Evolutionary conservation across 768 basidiomycete genomes (phyloP).

Genomic region (Leccinum incarnatum): DNA sequence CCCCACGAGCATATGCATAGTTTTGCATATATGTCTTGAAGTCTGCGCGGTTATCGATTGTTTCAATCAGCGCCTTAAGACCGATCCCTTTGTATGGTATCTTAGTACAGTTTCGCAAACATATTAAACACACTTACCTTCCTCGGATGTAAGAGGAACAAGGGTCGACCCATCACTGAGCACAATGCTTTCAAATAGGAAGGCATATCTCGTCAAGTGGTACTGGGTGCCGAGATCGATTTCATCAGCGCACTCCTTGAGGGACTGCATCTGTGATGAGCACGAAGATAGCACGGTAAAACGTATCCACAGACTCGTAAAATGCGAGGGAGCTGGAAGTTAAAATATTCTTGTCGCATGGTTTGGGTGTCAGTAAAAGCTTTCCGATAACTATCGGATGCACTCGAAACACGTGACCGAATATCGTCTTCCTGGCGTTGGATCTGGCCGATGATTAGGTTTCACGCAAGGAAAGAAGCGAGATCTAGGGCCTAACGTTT

Average conservation of each 20-base stretch:
- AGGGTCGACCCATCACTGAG: slow-evolving; percentile 86
- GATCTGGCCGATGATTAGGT: slow-evolving; percentile 45
- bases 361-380: slow-evolving; percentile 81
- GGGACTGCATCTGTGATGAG: slow-evolving; percentile 46
- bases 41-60: slow-evolving; percentile 91
- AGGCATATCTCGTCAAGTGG: slow-evolving; percentile 92
- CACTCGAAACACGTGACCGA: slow-evolving; percentile 74
- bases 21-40: slow-evolving; percentile 98
- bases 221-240: slow-evolving; percentile 98
- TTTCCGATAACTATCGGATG: slow-evolving; percentile 88
- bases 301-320: slow-evolving; percentile 64
- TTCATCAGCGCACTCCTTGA: slow-evolving; percentile 96
- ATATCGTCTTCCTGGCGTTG: slow-evolving; percentile 95
- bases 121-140: slow-evolving; percentile 45
- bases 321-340: slow-evolving; percentile 92
- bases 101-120: slow-evolving; percentile 1
- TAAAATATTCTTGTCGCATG: slow-evolving; percentile 96
- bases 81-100: slow-evolving; percentile 49
- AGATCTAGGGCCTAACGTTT: slow-evolving; percentile 48
- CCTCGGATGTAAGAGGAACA: slow-evolving; percentile 66
- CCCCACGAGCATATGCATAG: slow-evolving; percentile 86
- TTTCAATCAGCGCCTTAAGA: slow-evolving; percentile 82
- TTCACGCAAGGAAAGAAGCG: slow-evolving; percentile 4
- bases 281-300: not conserved
- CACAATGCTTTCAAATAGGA: slow-evolving; percentile 87